phyloP scores from a whole-genome alignment of 805 yeast species.

The Yamadazyma phyllophila region DNA sequence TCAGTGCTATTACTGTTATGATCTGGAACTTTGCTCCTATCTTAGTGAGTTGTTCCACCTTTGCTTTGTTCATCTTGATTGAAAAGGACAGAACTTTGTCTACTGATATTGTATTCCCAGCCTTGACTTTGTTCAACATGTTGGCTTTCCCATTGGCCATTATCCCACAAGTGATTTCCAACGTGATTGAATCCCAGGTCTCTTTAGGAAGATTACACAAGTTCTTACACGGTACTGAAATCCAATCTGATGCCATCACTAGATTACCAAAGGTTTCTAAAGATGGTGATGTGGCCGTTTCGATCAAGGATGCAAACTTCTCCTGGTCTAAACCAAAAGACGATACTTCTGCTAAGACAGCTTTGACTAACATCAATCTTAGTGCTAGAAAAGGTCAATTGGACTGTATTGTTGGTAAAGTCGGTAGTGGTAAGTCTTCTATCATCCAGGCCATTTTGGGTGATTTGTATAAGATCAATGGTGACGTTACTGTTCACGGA shows the following conservation, averaged over 20 bases:
- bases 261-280: constrained; percentile 47
- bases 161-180: constrained; percentile 85
- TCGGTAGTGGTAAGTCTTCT: constrained; percentile 89
- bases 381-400: constrained; percentile 71
- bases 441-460: constrained; percentile 78
- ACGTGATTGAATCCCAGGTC: constrained; percentile 85
- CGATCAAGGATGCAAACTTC: constrained; percentile 65
- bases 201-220: constrained; percentile 71
- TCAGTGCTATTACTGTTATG: constrained; percentile 68
- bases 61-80: constrained; percentile 69
- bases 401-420: constrained; percentile 83
- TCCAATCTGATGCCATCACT: constrained; percentile 76
- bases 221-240: constrained; percentile 72
- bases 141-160: constrained; percentile 89
- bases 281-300: constrained; percentile 66
- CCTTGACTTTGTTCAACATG: constrained; percentile 82
- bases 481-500: constrained; percentile 72
- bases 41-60: constrained; percentile 84
- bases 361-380: constrained; percentile 61
- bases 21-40: constrained; percentile 87
- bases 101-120: constrained; percentile 90
- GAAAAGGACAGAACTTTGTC: constrained; percentile 63
- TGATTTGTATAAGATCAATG: constrained; percentile 73
- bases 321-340: constrained; percentile 73
- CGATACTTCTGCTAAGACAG: constrained; percentile 53